A percentile compares a stretch with the other conserved stretches of the same genome.
These are phyloP conservation scores for Acacia confusa DNA, from an alignment of 306 rosid species.

Conservation along the genomic window DNA sequence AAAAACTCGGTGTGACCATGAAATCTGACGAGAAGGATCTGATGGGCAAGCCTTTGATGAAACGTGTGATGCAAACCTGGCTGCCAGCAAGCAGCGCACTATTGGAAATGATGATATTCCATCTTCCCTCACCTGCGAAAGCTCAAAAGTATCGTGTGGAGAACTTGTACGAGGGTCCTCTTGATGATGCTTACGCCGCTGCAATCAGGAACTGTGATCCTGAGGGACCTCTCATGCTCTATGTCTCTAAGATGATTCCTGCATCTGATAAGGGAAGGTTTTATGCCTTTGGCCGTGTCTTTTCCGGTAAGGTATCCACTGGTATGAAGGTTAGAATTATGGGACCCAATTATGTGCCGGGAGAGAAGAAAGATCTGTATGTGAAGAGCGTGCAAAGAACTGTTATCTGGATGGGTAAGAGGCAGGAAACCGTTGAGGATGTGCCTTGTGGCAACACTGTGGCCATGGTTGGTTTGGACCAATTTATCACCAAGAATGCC, in stretches of 20 bases:
- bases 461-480: constrained; percentile 93
- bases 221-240: constrained; percentile 92
- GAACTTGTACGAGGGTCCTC: constrained; percentile 95
- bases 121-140: constrained; percentile 73
- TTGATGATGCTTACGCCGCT: constrained; percentile 74
- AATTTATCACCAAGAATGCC: constrained; percentile 88
- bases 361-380: constrained; percentile 85
- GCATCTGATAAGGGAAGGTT: constrained; percentile 96
- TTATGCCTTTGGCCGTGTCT: constrained; percentile 92
- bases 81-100: constrained; percentile 82
- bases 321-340: constrained; percentile 95
- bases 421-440: constrained; percentile 87
- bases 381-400: constrained; percentile 88
- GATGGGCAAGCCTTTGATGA: constrained; percentile 86
- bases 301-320: constrained; percentile 77
- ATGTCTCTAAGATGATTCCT: constrained; percentile 96
- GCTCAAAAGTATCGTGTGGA: constrained; percentile 96
- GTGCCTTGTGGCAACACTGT: constrained; percentile 97
- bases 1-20: constrained; percentile 69
- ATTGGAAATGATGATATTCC: constrained; percentile 95
- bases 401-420: constrained; percentile 99
- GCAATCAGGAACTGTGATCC: constrained; percentile 89
- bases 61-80: constrained; percentile 97
- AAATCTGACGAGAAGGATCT: constrained; percentile 83
- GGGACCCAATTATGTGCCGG: constrained; percentile 95